Base-by-base conservation (phyloP, 2,329 filamentous ascomycete genomes). In the Fusarium subglutinans region DNA sequence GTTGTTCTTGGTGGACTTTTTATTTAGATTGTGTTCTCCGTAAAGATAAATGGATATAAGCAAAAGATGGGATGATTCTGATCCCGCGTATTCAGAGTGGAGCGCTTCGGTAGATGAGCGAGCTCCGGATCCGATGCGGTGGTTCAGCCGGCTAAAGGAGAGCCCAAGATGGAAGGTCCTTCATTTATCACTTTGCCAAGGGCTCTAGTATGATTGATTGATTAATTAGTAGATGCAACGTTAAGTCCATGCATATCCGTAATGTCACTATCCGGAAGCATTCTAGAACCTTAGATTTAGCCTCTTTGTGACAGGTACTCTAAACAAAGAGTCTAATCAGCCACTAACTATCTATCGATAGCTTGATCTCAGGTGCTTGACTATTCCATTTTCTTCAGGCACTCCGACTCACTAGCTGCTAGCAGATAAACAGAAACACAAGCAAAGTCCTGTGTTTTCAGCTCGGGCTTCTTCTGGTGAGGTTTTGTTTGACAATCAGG, bases 401-500 rank as follows among this genome's bases (percentile, higher is more conserved):
- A 38, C 55, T 37, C 55, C 55, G 55, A 14, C 14, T 37, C 14
- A 48, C 30, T 48, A 58, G 37, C 7, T 9, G 10, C n/a, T 24
- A 28, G 44, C 2, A 28, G 22, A 22, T 33, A 30, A 41, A 41
- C 11, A 69, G 24, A 38, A 41, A 38, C 22, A 20, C n/a, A 18
- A 44, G 43, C 10, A 24, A 24, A 28, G 13, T 62, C 8, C 28
- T 53, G 7, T 50, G 3, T n/a, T 44, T 50, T 38, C 26, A 35
- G 7, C 28, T 35, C 20, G 17, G 14, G 13, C 40, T 6, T 15
- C 44, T 28, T 54, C 33, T 69, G 17, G 38, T 37, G 56, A 56
- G 41, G 26, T 20, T 24, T 26, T n/a, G 67, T 70, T 54, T 53
- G 66, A 59, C 44, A 48, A 35, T 70, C 67, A 70, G 67, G 67